Evolutionary conservation across 2,329 filamentous ascomycete genomes (phyloP).

Genomic region (Xylariaceae sp.): DNA sequence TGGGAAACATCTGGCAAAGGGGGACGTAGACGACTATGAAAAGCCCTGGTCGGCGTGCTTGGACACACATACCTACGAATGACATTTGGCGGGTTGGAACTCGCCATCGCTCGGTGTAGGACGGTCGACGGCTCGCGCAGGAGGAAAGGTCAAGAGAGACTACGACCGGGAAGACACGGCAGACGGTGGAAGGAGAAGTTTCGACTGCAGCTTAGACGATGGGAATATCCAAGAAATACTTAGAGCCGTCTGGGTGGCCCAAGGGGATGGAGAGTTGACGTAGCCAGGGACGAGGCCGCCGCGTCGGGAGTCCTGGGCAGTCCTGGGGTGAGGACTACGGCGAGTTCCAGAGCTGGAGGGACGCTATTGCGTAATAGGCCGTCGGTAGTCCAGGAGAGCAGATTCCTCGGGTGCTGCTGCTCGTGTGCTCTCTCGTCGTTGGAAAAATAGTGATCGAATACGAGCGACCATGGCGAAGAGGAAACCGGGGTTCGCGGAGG

Average conservation of each 20-base stretch:
- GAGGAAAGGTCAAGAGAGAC: too few species aligned
- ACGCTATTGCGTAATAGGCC: background rate
- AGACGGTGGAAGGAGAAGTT: too few species aligned
- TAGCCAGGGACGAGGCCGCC: background rate
- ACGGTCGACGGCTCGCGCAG: too few species aligned
- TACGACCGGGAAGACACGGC: too few species aligned
- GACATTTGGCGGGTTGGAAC: constrained; percentile 31
- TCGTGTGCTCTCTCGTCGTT: background rate
- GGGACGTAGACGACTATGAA: too few species aligned
- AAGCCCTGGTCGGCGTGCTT: too few species aligned
- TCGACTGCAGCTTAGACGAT: too few species aligned
- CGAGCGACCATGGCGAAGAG: constrained; percentile 9
- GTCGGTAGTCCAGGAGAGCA: background rate
- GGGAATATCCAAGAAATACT: too few species aligned
- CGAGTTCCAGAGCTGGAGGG: background rate
- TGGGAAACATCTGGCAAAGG: too few species aligned
- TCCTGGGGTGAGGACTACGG: background rate
- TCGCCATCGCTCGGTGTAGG: constrained; percentile 22
- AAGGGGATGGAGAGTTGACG: background rate
- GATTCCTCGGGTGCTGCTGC: background rate
- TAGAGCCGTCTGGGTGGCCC: too few species aligned
- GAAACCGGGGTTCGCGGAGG: constrained; percentile 16
- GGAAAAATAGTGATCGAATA: constrained; percentile 17
- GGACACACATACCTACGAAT: constrained; percentile 34
- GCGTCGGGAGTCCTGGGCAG: background rate